These are phyloP conservation scores for Phytomonas francai DNA, from an alignment of 208 protist species.

Conservation along the genomic window DNA sequence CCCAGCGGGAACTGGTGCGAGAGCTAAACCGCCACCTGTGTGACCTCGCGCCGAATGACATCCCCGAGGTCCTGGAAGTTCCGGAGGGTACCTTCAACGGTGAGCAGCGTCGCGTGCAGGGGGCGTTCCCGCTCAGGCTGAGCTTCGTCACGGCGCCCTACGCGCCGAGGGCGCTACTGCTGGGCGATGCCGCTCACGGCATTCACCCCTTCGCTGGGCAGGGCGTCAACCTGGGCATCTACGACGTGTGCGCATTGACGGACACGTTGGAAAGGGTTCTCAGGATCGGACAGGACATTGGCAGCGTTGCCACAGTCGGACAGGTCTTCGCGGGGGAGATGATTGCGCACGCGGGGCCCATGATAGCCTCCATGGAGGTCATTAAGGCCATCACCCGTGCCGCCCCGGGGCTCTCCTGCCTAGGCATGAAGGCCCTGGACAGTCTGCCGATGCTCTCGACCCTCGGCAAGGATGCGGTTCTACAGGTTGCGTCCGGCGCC, in stretches of 20 bases:
- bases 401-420: constrained; percentile 34
- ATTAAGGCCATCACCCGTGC: constrained; percentile 54
- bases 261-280: constrained; percentile 57
- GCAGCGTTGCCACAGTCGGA: constrained; percentile 57
- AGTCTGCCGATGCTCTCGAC: constrained; percentile 57
- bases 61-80: constrained; percentile 66
- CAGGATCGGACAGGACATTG: constrained; percentile 66
- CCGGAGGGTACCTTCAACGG: constrained; percentile 41
- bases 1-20: constrained; percentile 44
- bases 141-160: constrained; percentile 59
- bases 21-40: constrained; percentile 66
- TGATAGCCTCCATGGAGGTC: constrained; percentile 72
- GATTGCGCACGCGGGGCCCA: constrained; percentile 60
- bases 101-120: constrained; percentile 39
- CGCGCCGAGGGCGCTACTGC: constrained; percentile 47
- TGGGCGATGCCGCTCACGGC: constrained; percentile 86
- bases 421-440: constrained; percentile 70
- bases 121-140: constrained; percentile 62
- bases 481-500: constrained; percentile 69
- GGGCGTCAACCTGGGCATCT: constrained; percentile 88
- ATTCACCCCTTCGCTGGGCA: constrained; percentile 92
- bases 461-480: constrained; percentile 66
- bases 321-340: constrained; percentile 69
- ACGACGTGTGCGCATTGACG: constrained; percentile 72
- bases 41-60: constrained; percentile 62